Percentiles rank a stretch among this genome's conserved stretches.
These are phyloP conservation scores for Triangularia setosa DNA, from an alignment of 2,329 filamentous ascomycete genomes.

Conservation along the genomic window DNA sequence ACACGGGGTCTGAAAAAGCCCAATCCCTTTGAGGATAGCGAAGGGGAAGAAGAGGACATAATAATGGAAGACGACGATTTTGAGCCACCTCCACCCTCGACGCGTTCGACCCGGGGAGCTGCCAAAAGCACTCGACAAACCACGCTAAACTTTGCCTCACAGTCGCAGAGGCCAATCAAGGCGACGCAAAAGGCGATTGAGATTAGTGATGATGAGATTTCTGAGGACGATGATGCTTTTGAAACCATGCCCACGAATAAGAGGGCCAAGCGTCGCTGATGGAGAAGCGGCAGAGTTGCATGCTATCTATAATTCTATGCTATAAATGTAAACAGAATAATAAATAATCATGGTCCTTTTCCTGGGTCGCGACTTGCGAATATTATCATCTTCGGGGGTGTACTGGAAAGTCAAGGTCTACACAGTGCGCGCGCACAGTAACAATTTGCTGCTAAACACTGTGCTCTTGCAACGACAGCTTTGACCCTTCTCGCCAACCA, in stretches of 20 bases:
- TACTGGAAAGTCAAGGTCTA: neutral
- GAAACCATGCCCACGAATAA: slow-evolving; percentile 44
- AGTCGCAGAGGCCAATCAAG: slow-evolving; percentile 33
- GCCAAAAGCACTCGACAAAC: slow-evolving; percentile 41
- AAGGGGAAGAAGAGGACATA: slow-evolving; percentile 38
- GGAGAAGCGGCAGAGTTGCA: no score
- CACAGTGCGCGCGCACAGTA: neutral
- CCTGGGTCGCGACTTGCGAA: no score
- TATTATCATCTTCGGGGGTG: neutral
- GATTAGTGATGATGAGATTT: slow-evolving; percentile 64
- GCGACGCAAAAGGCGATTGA: slow-evolving; percentile 49
- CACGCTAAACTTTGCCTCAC: slow-evolving; percentile 45
- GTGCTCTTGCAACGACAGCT: neutral
- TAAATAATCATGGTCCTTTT: neutral
- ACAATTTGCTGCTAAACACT: neutral
- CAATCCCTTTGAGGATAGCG: slow-evolving; percentile 35
- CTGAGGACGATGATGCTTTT: slow-evolving; percentile 56
- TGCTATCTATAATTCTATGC: no score
- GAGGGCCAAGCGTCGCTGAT: slow-evolving; percentile 25
- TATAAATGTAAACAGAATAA: neutral
- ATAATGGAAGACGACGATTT: slow-evolving; percentile 43
- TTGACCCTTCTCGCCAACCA: neutral
- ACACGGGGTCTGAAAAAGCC: slow-evolving; percentile 40
- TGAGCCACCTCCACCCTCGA: slow-evolving; percentile 32
- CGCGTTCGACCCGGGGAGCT: slow-evolving; percentile 32